Conservation (phyloP, 2,329 filamentous ascomycete genomes). For the Xylariales sp. region DNA sequence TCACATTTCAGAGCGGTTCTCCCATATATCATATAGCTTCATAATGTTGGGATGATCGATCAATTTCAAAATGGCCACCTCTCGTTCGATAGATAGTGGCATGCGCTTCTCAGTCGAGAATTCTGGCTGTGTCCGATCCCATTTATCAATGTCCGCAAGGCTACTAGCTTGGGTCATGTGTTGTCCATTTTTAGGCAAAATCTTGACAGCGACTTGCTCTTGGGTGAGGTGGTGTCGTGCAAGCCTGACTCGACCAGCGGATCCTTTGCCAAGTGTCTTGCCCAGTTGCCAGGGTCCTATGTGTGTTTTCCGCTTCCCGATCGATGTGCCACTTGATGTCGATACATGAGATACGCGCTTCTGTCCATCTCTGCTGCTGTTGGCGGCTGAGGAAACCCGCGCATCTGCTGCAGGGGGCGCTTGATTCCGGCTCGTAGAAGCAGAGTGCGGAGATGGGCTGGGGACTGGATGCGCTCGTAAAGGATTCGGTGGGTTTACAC, state of each 20-base stretch:
- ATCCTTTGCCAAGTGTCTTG: constrained; percentile 82
- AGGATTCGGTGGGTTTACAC: constrained; percentile 18
- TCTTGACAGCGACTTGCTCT: constrained; percentile 88
- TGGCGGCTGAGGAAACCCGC: constrained; percentile 6
- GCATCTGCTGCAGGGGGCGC: constrained; percentile 3
- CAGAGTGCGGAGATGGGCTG: not conserved
- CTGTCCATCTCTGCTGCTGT: constrained; percentile 10
- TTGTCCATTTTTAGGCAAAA: constrained; percentile 79
- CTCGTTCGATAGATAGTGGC: constrained; percentile 85
- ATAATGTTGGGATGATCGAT: constrained; percentile 95
- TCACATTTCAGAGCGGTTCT: constrained; percentile 91
- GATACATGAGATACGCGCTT: constrained; percentile 22
- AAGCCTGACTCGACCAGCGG: constrained; percentile 80
- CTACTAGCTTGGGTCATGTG: constrained; percentile 81
- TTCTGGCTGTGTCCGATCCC: constrained; percentile 55
- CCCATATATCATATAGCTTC: constrained; percentile 94
- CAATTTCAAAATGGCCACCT: constrained; percentile 95
- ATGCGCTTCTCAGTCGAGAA: constrained; percentile 64
- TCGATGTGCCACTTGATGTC: constrained; percentile 21
- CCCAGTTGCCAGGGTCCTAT: constrained; percentile 95
- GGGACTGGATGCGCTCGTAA: constrained; percentile 15
- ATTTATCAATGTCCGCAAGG: constrained; percentile 75
- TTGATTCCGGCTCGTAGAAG: not conserved
- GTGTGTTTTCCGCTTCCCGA: constrained; percentile 58
- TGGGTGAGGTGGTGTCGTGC: constrained; percentile 77